Evolutionary conservation across 495 filamentous ascomycete genomes (phyloP).

Genomic region (Chaetomidium leptoderma): DNA sequence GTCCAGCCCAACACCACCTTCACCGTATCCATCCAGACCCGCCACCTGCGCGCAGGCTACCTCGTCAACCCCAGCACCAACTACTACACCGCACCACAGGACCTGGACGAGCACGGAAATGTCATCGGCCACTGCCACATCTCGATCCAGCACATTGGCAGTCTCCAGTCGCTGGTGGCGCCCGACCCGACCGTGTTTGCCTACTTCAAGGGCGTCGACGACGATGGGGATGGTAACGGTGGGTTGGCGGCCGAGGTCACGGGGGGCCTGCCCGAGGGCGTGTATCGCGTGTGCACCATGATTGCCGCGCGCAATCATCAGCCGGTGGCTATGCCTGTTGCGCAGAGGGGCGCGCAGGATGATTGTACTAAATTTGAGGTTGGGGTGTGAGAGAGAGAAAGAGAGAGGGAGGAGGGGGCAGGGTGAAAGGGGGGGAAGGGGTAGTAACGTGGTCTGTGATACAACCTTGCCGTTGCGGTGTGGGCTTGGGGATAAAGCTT

Average conservation of each 20-base stretch:
- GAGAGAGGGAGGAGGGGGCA: background rate
- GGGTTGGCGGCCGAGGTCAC: conserved; percentile 19
- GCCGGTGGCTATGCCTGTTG: conserved; percentile 29
- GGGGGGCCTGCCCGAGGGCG: conserved; percentile 21
- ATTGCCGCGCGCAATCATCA: conserved; percentile 27
- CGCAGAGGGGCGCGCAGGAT: conserved; percentile 29
- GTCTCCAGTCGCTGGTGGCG: conserved; percentile 32
- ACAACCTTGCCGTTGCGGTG: too few species aligned
- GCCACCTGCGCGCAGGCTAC: conserved; percentile 51
- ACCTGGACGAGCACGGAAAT: conserved; percentile 37
- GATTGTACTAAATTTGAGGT: conserved; percentile 30
- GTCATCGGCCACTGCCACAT: conserved; percentile 59
- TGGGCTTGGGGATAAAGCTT: too few species aligned
- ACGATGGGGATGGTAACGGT: conserved; percentile 24
- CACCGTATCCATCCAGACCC: conserved; percentile 50
- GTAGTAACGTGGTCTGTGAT: background rate
- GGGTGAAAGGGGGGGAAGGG: background rate
- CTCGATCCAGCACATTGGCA: conserved; percentile 51
- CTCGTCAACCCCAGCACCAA: conserved; percentile 51
- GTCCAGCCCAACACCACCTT: conserved; percentile 46
- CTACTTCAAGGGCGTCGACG: conserved; percentile 27
- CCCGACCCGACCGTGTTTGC: conserved; percentile 34
- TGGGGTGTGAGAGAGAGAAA: background rate
- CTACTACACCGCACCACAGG: conserved; percentile 57
- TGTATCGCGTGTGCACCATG: conserved; percentile 27